phyloP scores from a whole-genome alignment of 345 rosid species.

The Eucalyptus polybractea region DNA sequence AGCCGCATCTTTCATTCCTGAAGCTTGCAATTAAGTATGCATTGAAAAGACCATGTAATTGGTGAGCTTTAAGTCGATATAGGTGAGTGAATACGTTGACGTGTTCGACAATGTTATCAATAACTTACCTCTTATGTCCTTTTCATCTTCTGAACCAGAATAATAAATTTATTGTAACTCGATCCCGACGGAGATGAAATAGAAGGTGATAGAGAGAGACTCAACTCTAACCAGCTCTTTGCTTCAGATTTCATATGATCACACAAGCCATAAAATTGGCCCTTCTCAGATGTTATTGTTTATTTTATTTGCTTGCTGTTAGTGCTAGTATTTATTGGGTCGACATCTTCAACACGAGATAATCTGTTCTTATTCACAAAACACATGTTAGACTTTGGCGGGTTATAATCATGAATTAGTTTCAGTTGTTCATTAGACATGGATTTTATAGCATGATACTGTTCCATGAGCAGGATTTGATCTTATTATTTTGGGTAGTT shows the following conservation, averaged over 20 bases:
- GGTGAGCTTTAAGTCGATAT: background rate
- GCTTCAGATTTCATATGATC: background rate
- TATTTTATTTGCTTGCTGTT: background rate
- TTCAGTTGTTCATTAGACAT: background rate
- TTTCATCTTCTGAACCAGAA: background rate
- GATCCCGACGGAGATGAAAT: background rate
- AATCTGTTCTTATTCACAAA: background rate
- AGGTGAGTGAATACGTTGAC: background rate
- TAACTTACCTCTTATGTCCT: background rate
- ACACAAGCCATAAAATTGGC: background rate
- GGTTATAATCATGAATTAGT: background rate
- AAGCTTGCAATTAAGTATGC: background rate
- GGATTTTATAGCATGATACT: background rate
- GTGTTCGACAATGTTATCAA: background rate
- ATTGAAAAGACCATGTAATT: background rate
- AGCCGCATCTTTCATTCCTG: background rate
- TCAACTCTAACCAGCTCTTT: background rate
- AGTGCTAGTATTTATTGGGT: background rate
- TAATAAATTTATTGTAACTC: background rate
- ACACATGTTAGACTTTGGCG: background rate
- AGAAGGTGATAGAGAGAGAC: background rate
- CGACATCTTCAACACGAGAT: background rate
- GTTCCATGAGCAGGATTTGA: background rate
- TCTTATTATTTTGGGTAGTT: background rate
- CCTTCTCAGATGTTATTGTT: background rate